phyloP scores from a whole-genome alignment of 2,329 filamentous ascomycete species.

The Cladorrhinum sp. region DNA sequence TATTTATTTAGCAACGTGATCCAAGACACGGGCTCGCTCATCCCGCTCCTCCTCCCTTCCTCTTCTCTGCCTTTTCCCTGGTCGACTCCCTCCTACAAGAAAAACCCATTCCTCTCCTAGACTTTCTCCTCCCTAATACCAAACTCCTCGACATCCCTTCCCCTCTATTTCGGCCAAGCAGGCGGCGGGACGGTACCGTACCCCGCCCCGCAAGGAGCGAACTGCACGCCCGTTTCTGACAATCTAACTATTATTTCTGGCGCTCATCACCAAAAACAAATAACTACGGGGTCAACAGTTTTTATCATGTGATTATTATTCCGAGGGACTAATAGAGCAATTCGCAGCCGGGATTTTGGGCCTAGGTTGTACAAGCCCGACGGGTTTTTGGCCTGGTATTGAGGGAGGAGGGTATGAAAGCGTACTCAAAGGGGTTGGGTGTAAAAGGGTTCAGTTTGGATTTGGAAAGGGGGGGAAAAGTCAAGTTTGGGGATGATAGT shows the following conservation, averaged over 20 bases:
- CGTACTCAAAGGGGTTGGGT: neutral
- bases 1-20: slow-evolving; percentile 29
- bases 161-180: slow-evolving; percentile 25
- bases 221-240: slow-evolving; percentile 31
- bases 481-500: neutral
- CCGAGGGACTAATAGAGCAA: slow-evolving; percentile 27
- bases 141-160: too few relatives aligned
- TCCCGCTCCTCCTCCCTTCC: slow-evolving; percentile 29
- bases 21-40: slow-evolving; percentile 32
- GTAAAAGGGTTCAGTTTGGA: neutral
- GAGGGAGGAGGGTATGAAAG: neutral
- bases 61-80: slow-evolving; percentile 25
- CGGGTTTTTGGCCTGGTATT: slow-evolving; percentile 5
- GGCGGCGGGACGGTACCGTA: slow-evolving; percentile 32
- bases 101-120: slow-evolving; percentile 28
- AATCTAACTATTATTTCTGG: slow-evolving; percentile 29
- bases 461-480: neutral
- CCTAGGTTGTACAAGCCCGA: slow-evolving; percentile 22
- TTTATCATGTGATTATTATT: slow-evolving; percentile 32
- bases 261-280: too few relatives aligned
- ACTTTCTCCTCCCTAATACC: slow-evolving; percentile 30
- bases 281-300: slow-evolving; percentile 31
- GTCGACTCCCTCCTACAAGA: neutral
- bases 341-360: slow-evolving; percentile 36
- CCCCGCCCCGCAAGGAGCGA: slow-evolving; percentile 22